These are phyloP conservation scores for Schizophyllum commune DNA, from an alignment of 1,284 basidiomycete species.

Conservation along the genomic window DNA sequence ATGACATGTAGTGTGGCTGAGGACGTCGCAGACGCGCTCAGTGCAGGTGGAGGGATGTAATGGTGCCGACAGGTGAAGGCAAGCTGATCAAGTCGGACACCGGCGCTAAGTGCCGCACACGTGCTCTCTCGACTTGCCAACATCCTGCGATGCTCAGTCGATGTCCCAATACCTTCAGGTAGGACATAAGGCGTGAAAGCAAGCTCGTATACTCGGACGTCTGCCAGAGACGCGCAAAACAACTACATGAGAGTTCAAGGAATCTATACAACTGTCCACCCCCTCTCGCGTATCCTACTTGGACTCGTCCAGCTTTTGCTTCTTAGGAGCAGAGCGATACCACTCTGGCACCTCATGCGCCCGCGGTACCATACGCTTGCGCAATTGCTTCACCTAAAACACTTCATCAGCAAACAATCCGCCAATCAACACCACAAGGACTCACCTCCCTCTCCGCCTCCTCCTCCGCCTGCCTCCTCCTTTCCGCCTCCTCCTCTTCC, in stretches of 20 bases:
- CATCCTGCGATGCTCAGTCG: not conserved
- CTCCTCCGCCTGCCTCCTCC: slow-evolving; percentile 32
- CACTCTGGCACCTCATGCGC: slow-evolving; percentile 68
- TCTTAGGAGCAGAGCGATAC: slow-evolving; percentile 58
- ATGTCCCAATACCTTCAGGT: no score
- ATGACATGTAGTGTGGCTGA: not conserved
- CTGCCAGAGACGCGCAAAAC: no score
- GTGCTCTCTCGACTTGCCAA: not conserved
- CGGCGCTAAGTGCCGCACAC: not conserved
- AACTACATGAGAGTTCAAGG: no score
- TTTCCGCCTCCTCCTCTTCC: slow-evolving; percentile 40
- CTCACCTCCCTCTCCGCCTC: slow-evolving; percentile 46
- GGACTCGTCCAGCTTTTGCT: slow-evolving; percentile 5
- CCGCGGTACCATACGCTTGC: slow-evolving; percentile 55
- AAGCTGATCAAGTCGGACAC: not conserved
- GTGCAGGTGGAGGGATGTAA: not conserved
- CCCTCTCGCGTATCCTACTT: not conserved
- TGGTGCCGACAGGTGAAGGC: not conserved
- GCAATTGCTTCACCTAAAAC: slow-evolving; percentile 42
- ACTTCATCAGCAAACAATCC: not conserved
- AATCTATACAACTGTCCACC: no score
- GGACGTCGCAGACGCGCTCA: not conserved
- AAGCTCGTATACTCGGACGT: no score
- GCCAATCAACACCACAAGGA: not conserved
- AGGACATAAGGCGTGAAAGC: no score